Evolutionary conservation across 2,329 filamentous ascomycete species (phyloP), one percentile per base, ranked within the genome.

Genomic region (Claviceps humidiphila): DNA sequence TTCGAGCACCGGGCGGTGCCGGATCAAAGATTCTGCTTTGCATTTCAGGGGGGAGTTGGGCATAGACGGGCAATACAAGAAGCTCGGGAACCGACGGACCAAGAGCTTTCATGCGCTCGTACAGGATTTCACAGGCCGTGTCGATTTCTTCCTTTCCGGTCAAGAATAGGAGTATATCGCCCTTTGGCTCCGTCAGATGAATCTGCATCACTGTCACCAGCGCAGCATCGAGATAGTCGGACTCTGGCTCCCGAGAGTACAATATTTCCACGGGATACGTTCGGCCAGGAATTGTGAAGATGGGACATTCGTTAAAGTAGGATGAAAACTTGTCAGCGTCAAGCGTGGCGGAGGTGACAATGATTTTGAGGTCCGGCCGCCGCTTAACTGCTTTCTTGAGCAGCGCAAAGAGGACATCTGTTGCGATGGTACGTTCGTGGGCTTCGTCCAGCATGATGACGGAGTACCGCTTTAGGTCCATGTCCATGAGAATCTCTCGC

Each of bases 161-260:
- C 60, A 98, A 76, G 72, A 98, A 98, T 1, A 98, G 75, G n/a
- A 98, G 71, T 50, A 98, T 96, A 62, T 98, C 94, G 58, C 93
- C 93, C 17, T 84, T 78, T 6, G 90, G 89, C 62, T 98, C 93
- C 1, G 86, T 93, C 17, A 98, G 71, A 65, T 98, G 93, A 51
- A 98, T 97, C 64, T 97, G 89, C 91, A 98, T 96, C 47, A 96
- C 89, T 0, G 93, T 97, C 14, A 90, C 86, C n/a, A 98, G 74
- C 0, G 93, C 89, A 1, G 90, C 84, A 65, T 97, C 93, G 14
- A 98, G 74, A 60, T 98, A 98, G 64, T 98, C 94, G 0, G 87
- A 89, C 64, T 97, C 93, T 0, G 94, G 93, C 63, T 98, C 93
- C 53, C 87, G 80, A 2, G 88, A 95, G 68, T 97, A 98, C 68